Evolutionary conservation across 2,329 filamentous ascomycete genomes (phyloP).

Genomic region (Aspergillus costaricaensis): DNA sequence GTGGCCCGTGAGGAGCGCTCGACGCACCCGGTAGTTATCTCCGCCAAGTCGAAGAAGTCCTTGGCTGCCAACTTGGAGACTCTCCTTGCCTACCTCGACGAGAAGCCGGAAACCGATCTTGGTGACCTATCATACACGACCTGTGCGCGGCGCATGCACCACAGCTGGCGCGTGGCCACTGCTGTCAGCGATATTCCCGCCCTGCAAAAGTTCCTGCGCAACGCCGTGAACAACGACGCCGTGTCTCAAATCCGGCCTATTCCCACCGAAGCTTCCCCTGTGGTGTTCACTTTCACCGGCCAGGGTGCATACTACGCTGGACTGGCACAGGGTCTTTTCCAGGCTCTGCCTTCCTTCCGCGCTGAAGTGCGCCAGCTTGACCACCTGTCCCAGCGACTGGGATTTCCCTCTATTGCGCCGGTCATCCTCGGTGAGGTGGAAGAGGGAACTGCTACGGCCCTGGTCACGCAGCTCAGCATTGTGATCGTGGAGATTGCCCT

Average conservation of each 20-base stretch:
- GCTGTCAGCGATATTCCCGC: slow-evolving; percentile 1
- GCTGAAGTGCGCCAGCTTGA: slow-evolving; percentile 27
- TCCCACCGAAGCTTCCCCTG: slow-evolving; percentile 41
- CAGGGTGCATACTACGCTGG: slow-evolving; percentile 13
- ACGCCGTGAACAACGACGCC: slow-evolving; percentile 1
- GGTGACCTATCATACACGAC: slow-evolving; percentile 64
- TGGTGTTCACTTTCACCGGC: slow-evolving; percentile 16
- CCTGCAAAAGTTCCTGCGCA: slow-evolving; percentile 8
- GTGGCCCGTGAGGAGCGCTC: slow-evolving; percentile 54
- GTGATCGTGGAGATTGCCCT: slow-evolving; percentile 44
- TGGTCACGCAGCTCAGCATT: no score
- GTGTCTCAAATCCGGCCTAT: slow-evolving; percentile 35
- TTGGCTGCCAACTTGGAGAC: slow-evolving; percentile 46
- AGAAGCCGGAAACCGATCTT: slow-evolving; percentile 28
- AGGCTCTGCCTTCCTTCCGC: slow-evolving; percentile 22
- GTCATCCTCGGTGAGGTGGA: no score
- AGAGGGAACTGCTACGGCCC: no score
- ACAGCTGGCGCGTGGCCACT: slow-evolving; percentile 15
- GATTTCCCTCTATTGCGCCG: slow-evolving; percentile 10
- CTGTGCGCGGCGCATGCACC: slow-evolving; percentile 56
- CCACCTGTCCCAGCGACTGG: slow-evolving; percentile 18
- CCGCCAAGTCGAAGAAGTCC: no score
- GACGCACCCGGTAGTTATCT: slow-evolving; percentile 56
- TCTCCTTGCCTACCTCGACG: slow-evolving; percentile 51
- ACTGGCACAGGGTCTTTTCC: slow-evolving; percentile 31